Base-by-base conservation (phyloP, 352 stramenopile genomes). In the Phytophthora chlamydospora region DNA sequence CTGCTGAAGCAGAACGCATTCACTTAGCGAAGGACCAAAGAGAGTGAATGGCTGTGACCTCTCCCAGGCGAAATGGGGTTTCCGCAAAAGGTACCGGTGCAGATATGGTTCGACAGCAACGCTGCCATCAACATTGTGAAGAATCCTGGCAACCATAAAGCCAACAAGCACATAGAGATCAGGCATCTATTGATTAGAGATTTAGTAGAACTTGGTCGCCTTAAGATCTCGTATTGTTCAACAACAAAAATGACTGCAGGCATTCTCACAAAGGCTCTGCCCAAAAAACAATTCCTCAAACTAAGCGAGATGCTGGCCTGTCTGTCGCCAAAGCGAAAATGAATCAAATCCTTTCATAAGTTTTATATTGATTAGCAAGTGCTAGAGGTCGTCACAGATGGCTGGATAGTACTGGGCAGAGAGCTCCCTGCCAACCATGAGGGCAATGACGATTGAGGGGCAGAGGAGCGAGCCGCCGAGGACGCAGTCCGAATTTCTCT, bases 151-250 rank as follows among this genome's bases (percentile, higher is more conserved):
- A 60, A 60, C n/a, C 31, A 45, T 8, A 70, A 70, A 52, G 46
- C 50, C 0, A 70, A 45, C n/a, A 61, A 70, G 40, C 48, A 62
- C 14, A 61, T 71, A 46, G 50, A 71, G n/a, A 71, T 65, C 16
- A 27, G 44, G 27, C 55, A 47, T 55, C n/a, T 66, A 0, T 67
- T 71, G n/a, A 66, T 42, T 3, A 44, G 56, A 35, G 44, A 63
- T 16, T n/a, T 71, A 6, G 40, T 59, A 3, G 48, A 56, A 39
- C 24, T 27, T 6, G 43, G 50, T 27, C 31, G 58, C 4, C 21
- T 56, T 13, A 44, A 55, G 14, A 49, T 61, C 19, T 16, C 27
- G 0, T 61, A 66, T 39, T 60, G 59, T 27, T 7, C 40, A 13
- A 59, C 63, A 16, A 38, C 38, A 7, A 48, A 66, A 10, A 66